Evolutionary conservation across 306 rosid species (phyloP).

Genomic region (Psophocarpus tetragonolobus): DNA sequence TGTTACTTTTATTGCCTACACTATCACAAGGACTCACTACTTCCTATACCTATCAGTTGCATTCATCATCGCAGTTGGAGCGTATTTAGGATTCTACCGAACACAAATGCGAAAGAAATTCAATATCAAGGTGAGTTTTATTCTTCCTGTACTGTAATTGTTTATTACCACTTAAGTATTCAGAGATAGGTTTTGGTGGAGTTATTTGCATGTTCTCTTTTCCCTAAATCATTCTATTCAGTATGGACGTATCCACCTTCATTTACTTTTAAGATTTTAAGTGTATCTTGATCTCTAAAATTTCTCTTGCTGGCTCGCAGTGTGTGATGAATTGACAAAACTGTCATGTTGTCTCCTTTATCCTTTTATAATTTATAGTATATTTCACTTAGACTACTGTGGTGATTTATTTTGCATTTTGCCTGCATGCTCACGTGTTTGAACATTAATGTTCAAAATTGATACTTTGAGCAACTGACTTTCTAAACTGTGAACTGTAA

Average conservation of each 20-base stretch:
- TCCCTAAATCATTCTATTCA: background rate
- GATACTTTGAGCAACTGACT: background rate
- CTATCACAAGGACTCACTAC: slow-evolving; percentile 60
- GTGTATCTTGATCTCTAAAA: background rate
- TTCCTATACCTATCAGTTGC: slow-evolving; percentile 74
- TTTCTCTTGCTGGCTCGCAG: background rate
- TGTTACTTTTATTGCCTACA: slow-evolving; percentile 62
- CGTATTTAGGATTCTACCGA: slow-evolving; percentile 84
- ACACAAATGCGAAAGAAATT: slow-evolving; percentile 84
- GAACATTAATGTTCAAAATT: background rate
- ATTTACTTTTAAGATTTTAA: background rate
- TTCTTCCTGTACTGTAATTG: background rate
- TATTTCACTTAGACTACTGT: background rate
- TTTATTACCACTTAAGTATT: slow-evolving; percentile 6
- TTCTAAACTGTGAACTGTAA: background rate
- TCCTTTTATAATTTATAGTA: background rate
- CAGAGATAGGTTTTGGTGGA: slow-evolving; percentile 19
- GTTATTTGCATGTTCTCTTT: background rate
- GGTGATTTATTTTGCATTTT: background rate
- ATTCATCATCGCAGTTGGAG: slow-evolving; percentile 57
- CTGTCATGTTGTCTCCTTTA: background rate
- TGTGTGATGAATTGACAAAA: background rate
- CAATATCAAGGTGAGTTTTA: slow-evolving; percentile 74
- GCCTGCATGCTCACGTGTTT: background rate
- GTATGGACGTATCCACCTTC: background rate